Percentiles rank a stretch among this genome's conserved stretches.
Conservation (phyloP, 164 flowering plant species). For the Houttuynia cordata region DNA sequence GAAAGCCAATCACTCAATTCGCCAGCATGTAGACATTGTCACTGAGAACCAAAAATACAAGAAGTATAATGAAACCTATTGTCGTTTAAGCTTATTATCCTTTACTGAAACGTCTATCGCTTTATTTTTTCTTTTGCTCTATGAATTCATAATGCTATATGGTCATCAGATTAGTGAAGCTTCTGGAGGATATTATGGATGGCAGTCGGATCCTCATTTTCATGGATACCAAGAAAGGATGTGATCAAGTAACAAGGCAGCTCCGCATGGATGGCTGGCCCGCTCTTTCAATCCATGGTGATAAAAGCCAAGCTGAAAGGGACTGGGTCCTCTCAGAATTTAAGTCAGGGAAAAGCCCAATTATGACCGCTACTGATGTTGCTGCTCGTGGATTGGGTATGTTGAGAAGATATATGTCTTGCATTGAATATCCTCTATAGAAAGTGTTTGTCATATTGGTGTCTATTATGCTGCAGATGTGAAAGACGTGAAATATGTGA, state of each 20-base stretch:
- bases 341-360: slow-evolving; percentile 92
- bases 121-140: not conserved
- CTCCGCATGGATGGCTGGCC: slow-evolving; percentile 99
- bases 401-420: slow-evolving; percentile 2
- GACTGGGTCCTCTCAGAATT: slow-evolving; percentile 99
- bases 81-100: too few relatives aligned
- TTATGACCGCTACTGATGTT: slow-evolving; percentile 99
- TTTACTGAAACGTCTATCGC: too few relatives aligned
- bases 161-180: slow-evolving; percentile 61
- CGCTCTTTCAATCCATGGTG: slow-evolving; percentile 97
- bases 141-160: not conserved
- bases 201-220: slow-evolving; percentile 92
- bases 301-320: slow-evolving; percentile 98
- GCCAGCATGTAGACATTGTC: slow-evolving; percentile 83
- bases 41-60: slow-evolving; percentile 92
- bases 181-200: slow-evolving; percentile 97
- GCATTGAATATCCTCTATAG: not conserved
- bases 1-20: slow-evolving; percentile 94
- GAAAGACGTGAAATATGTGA: slow-evolving; percentile 88
- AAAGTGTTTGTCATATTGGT: not conserved
- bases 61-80: slow-evolving; percentile 28
- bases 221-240: slow-evolving; percentile 99
- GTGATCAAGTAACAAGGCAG: slow-evolving; percentile 92
- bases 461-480: slow-evolving; percentile 48
- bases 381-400: slow-evolving; percentile 98